A percentile compares a stretch with the other conserved stretches of the same genome.
These are phyloP conservation scores for Oxytropis ochrocephala DNA, from an alignment of 306 rosid species.

Conservation along the genomic window DNA sequence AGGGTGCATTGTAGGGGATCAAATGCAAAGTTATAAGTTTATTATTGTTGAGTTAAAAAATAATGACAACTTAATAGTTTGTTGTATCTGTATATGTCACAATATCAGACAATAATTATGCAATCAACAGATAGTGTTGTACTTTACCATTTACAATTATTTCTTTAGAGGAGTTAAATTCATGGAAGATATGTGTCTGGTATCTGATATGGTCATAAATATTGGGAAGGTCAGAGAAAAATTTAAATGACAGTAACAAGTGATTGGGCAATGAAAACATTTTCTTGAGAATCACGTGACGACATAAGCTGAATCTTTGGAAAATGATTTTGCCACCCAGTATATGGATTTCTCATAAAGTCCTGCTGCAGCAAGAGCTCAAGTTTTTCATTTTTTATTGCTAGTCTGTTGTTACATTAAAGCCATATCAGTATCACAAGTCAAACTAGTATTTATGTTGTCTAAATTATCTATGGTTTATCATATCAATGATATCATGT, in stretches of 20 bases:
- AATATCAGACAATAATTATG: neutral
- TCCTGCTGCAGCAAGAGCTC: neutral
- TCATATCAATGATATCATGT: neutral
- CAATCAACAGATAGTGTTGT: neutral
- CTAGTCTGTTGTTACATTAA: neutral
- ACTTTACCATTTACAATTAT: neutral
- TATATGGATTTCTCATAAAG: neutral
- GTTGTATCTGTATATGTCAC: neutral
- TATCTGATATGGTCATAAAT: neutral
- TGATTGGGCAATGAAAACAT: neutral
- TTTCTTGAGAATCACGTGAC: neutral
- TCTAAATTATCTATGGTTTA: neutral
- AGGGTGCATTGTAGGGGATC: neutral
- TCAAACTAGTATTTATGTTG: neutral
- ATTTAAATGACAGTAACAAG: neutral
- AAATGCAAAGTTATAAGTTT: neutral
- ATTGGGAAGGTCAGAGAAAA: neutral
- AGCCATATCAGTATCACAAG: neutral
- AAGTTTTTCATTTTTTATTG: neutral
- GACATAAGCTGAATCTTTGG: neutral
- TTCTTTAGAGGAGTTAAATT: neutral
- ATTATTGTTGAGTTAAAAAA: neutral
- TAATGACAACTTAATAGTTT: neutral
- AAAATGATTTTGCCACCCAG: neutral
- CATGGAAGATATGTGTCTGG: neutral